Conservation (phyloP, 2,329 filamentous ascomycete species). For the Claviceps purpurea region DNA sequence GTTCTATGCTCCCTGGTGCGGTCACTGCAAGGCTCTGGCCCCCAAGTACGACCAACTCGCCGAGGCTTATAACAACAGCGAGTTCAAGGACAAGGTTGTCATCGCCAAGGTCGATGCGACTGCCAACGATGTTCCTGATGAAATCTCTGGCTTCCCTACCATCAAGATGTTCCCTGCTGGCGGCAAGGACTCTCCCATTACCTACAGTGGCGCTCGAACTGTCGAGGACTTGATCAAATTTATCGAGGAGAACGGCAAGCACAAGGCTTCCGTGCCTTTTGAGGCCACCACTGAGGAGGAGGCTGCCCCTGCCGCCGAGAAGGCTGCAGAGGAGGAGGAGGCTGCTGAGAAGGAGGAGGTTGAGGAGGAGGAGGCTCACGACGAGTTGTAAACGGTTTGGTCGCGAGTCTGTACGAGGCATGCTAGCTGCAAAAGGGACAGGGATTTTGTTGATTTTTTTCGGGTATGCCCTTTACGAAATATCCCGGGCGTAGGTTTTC, state of each 20-base stretch:
- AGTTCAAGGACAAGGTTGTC: slow-evolving; percentile 70
- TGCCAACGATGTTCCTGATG: slow-evolving; percentile 88
- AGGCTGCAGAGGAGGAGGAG: slow-evolving; percentile 29
- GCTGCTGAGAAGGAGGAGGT: slow-evolving; percentile 25
- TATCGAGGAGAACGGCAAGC: slow-evolving; percentile 88
- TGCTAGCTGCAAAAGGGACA: slow-evolving; percentile 8
- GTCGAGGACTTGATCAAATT: slow-evolving; percentile 86
- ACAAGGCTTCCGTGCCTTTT: slow-evolving; percentile 57
- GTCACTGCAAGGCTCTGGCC: slow-evolving; percentile 97
- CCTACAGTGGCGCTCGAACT: slow-evolving; percentile 78
- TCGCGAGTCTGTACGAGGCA: slow-evolving; percentile 1
- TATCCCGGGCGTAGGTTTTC: slow-evolving; percentile 18
- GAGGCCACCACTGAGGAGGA: slow-evolving; percentile 44
- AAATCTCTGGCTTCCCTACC: slow-evolving; percentile 95
- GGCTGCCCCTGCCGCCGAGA: slow-evolving; percentile 38
- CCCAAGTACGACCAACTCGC: slow-evolving; percentile 94
- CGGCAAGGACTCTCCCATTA: slow-evolving; percentile 69
- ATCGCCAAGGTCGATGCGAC: slow-evolving; percentile 98
- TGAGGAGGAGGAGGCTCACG: slow-evolving; percentile 34
- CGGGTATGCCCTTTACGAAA: slow-evolving; percentile 16
- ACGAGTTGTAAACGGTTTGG: slow-evolving; percentile 58
- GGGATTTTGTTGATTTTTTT: slow-evolving; percentile 1
- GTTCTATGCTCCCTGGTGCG: slow-evolving; percentile 99
- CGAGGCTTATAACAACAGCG: slow-evolving; percentile 59
- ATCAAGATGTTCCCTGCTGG: slow-evolving; percentile 97